Evolutionary conservation across 306 rosid genomes (phyloP).

Genomic region (Acacia confusa): DNA sequence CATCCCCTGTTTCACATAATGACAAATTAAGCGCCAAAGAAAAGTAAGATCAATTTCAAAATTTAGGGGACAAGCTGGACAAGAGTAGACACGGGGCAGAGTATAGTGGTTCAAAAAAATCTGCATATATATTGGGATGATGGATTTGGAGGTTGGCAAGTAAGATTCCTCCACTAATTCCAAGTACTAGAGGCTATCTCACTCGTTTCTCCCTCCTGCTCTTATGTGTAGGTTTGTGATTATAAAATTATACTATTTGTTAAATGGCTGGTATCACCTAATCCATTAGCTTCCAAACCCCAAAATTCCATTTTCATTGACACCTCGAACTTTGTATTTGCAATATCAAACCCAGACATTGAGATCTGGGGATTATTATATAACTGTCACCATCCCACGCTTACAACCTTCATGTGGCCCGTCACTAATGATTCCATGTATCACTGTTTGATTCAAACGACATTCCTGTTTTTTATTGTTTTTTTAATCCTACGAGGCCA

Average conservation of each 20-base stretch:
- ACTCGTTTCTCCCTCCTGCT: background rate
- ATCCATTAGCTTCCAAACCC: constrained; percentile 52
- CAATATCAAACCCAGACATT: constrained; percentile 28
- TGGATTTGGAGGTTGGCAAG: constrained; percentile 1
- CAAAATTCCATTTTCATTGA: constrained; percentile 49
- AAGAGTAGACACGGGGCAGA: constrained; percentile 15
- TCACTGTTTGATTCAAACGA: background rate
- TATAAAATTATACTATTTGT: constrained; percentile 11
- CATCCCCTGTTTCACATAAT: background rate
- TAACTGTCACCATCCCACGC: constrained; percentile 18
- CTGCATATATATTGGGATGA: background rate
- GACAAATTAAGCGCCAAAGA: constrained; percentile 31
- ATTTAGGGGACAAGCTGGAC: constrained; percentile 26
- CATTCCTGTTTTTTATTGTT: background rate
- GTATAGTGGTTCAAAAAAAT: background rate
- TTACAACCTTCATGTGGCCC: constrained; percentile 20
- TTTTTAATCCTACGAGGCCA: background rate
- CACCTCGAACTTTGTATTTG: constrained; percentile 15
- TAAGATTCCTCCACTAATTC: background rate
- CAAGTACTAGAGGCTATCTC: background rate
- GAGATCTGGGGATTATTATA: constrained; percentile 33
- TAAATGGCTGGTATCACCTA: constrained; percentile 44
- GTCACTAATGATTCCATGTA: background rate
- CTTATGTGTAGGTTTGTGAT: constrained; percentile 15
- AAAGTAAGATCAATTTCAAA: constrained; percentile 26